Base-by-base conservation (phyloP, 2,329 filamentous ascomycete genomes). In the Dryadomyces sulphureus region DNA sequence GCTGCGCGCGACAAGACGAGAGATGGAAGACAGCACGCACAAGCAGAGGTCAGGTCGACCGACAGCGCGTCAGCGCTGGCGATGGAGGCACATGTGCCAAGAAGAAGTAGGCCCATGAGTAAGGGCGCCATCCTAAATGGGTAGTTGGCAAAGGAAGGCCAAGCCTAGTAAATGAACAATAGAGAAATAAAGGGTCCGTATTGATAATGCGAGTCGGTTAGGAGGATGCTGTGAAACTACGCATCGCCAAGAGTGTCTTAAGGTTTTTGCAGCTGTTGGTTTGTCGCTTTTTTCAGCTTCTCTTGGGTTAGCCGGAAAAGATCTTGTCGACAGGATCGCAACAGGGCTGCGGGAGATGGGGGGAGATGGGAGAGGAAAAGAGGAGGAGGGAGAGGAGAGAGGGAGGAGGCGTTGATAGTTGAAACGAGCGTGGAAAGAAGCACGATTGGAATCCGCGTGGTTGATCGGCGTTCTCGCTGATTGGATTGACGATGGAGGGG, bases 41-140 rank as follows among this genome's bases (percentile, higher is more conserved):
- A 6, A 5, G 52, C 36, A 30, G 45, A 47, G 2, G 50, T 22
- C 14, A 53, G 27, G 35, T 53, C 50, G 41, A 53, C 47, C 5
- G 34, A n/a, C 35, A 53, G 41, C 1, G 32, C 27, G 17, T 50
- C 46, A 7, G 52, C 52, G 24, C 17, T 38, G 43, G 45, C 48
- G 38, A 47, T 43, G 8, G 48, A 38, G 25, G 50, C 52, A 24
- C 35, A 45, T 12, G 45, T 48, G 30, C 43, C 51, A 11, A 50
- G 30, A 11, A 52, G 43, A 12, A 52, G 43, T 5, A 46, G 38
- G 16, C 20, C 40, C 4, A 3, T 19, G 7, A 36, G 21, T 2
- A 36, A 35, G 14, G 11, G 25, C 8, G 27, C 21, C 44, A 46
- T 46, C 8, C 5, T 38, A n/a, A n/a, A n/a, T n/a, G n/a, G n/a